These are phyloP conservation scores for Pythium vanterpoolii DNA, from an alignment of 352 stramenopile species.

Conservation along the genomic window DNA sequence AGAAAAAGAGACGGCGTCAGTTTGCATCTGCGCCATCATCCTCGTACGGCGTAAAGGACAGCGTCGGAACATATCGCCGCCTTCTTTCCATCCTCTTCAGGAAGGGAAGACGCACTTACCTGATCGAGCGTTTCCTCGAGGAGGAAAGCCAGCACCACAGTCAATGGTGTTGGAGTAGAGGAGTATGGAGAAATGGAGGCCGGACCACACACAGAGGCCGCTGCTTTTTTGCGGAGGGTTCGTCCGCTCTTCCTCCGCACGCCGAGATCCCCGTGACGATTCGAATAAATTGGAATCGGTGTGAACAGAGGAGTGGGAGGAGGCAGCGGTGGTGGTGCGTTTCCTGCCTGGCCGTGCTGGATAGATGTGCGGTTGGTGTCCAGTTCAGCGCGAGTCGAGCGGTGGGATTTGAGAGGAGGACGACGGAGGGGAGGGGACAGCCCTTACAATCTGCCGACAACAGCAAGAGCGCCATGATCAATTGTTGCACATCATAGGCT, in stretches of 20 bases:
- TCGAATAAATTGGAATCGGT: too few species aligned
- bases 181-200: too few species aligned
- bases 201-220: too few species aligned
- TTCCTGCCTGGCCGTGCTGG: too few species aligned
- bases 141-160: neutral
- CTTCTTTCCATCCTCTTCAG: neutral
- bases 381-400: too few species aligned
- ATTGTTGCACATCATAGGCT: neutral
- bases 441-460: constrained; percentile 6
- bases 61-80: neutral
- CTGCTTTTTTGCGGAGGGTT: neutral
- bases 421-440: neutral
- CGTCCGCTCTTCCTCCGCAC: too few species aligned
- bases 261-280: too few species aligned
- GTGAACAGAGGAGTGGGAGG: too few species aligned
- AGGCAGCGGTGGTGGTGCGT: too few species aligned
- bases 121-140: neutral
- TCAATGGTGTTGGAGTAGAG: too few species aligned
- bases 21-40: neutral
- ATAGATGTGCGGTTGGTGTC: too few species aligned
- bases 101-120: neutral
- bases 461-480: neutral
- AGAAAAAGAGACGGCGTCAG: neutral
- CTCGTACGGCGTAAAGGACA: neutral
- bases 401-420: constrained; percentile 1